Conservation (phyloP, 2,329 filamentous ascomycete species). For the Intubia oerlemansii region DNA sequence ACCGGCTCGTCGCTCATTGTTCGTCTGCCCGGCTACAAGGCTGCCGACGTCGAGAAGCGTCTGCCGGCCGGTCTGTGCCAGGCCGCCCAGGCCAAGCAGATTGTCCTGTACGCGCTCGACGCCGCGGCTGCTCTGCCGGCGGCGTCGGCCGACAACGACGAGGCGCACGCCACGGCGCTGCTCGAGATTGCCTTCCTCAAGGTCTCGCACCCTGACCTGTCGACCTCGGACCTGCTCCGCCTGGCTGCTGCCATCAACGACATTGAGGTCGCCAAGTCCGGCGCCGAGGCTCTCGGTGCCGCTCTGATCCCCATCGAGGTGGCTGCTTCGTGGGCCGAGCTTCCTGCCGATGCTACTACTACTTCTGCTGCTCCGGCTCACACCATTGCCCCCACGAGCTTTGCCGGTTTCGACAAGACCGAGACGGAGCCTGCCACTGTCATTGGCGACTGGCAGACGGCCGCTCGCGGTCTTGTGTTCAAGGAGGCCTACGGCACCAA, state of each 20-base stretch:
- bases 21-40: slow-evolving; percentile 58
- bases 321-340: slow-evolving; percentile 59
- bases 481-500: slow-evolving; percentile 79
- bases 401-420: slow-evolving; percentile 56
- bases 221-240: slow-evolving; percentile 42
- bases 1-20: slow-evolving; percentile 51
- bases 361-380: slow-evolving; percentile 28
- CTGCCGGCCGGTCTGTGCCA: slow-evolving; percentile 51
- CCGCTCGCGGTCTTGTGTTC: slow-evolving; percentile 75
- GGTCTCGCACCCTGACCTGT: slow-evolving; percentile 45
- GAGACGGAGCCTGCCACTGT: slow-evolving; percentile 44
- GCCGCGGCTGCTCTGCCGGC: slow-evolving; percentile 34
- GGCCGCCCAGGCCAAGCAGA: slow-evolving; percentile 44
- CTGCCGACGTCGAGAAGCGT: slow-evolving; percentile 78
- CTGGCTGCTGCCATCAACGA: slow-evolving; percentile 35
- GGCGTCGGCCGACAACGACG: slow-evolving; percentile 35
- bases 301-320: slow-evolving; percentile 54
- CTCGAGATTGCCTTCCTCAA: slow-evolving; percentile 69
- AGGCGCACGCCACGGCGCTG: slow-evolving; percentile 42
- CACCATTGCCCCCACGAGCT: slow-evolving; percentile 56
- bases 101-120: slow-evolving; percentile 59
- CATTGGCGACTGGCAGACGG: slow-evolving; percentile 60
- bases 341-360: slow-evolving; percentile 38
- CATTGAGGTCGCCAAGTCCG: slow-evolving; percentile 18
- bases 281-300: slow-evolving; percentile 45